These are phyloP conservation scores for Septoria linicola DNA, from an alignment of 2,329 filamentous ascomycete species.

Conservation along the genomic window DNA sequence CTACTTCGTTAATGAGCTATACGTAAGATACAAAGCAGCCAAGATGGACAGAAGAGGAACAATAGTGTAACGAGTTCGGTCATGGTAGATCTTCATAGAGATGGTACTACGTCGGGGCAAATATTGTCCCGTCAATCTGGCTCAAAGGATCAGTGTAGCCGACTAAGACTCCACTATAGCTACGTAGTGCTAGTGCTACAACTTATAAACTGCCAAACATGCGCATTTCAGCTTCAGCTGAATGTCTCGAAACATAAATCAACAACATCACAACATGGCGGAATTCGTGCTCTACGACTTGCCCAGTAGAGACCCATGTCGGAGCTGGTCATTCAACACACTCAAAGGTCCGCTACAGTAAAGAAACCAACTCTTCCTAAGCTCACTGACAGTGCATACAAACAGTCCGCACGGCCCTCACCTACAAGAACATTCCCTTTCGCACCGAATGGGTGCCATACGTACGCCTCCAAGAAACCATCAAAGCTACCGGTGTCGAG, in stretches of 20 bases:
- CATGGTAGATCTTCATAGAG: background rate
- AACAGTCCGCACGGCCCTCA: slow-evolving; percentile 13
- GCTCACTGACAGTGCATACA: background rate
- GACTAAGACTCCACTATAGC: background rate
- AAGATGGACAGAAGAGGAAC: slow-evolving; percentile 26
- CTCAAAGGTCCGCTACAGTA: slow-evolving; percentile 7
- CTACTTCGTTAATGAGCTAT: slow-evolving; percentile 74
- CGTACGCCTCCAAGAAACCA: slow-evolving; percentile 12
- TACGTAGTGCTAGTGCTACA: background rate
- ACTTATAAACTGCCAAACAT: background rate
- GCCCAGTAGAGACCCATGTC: slow-evolving; percentile 13
- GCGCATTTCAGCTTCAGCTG: background rate
- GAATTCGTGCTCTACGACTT: slow-evolving; percentile 13
- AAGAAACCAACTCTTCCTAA: too few relatives aligned
- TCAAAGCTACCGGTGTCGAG: slow-evolving; percentile 7
- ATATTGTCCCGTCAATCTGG: background rate
- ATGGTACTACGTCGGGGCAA: background rate
- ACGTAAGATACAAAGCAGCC: slow-evolving; percentile 14
- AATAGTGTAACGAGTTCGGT: slow-evolving; percentile 17
- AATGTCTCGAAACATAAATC: too few relatives aligned
- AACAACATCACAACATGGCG: slow-evolving; percentile 1
- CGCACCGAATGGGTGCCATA: slow-evolving; percentile 17
- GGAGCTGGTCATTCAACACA: slow-evolving; percentile 14
- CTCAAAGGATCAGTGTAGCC: background rate
- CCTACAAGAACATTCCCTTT: slow-evolving; percentile 15